phyloP scores from a whole-genome alignment of 352 stramenopile genomes.

The Sclerospora graminicola region DNA sequence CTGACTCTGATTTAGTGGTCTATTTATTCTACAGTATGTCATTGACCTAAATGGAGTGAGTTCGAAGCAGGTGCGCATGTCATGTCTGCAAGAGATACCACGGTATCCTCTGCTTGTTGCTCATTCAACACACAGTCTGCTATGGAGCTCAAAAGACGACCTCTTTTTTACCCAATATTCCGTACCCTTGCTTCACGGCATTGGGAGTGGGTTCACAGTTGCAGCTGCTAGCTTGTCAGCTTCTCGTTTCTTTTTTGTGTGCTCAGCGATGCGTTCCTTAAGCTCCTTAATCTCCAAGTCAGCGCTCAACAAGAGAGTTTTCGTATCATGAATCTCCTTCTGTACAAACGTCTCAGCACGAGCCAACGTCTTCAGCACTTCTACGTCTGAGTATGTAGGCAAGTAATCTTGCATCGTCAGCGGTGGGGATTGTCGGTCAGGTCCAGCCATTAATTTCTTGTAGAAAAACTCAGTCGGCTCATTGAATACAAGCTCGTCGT shows the following conservation, averaged over 20 bases:
- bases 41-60: too few relatives aligned
- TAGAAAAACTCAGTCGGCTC: slow-evolving; percentile 94
- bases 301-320: slow-evolving; percentile 48
- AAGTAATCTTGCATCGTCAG: slow-evolving; percentile 80
- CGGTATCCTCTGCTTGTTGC: too few relatives aligned
- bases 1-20: too few relatives aligned
- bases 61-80: too few relatives aligned
- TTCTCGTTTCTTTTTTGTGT: slow-evolving; percentile 71
- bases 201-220: not conserved
- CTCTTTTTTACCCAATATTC: too few relatives aligned
- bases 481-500: slow-evolving; percentile 98
- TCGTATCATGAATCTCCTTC: slow-evolving; percentile 59
- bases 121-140: too few relatives aligned
- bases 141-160: too few relatives aligned
- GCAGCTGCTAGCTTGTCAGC: slow-evolving; percentile 36
- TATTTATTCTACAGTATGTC: too few relatives aligned
- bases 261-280: slow-evolving; percentile 59
- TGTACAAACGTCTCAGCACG: slow-evolving; percentile 77
- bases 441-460: slow-evolving; percentile 79
- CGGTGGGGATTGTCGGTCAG: slow-evolving; percentile 51
- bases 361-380: slow-evolving; percentile 77
- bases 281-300: slow-evolving; percentile 72
- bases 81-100: too few relatives aligned
- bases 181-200: too few relatives aligned
- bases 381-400: slow-evolving; percentile 81